Base-by-base conservation (phyloP, 2,329 filamentous ascomycete species). In the Lanzia echinophila region DNA sequence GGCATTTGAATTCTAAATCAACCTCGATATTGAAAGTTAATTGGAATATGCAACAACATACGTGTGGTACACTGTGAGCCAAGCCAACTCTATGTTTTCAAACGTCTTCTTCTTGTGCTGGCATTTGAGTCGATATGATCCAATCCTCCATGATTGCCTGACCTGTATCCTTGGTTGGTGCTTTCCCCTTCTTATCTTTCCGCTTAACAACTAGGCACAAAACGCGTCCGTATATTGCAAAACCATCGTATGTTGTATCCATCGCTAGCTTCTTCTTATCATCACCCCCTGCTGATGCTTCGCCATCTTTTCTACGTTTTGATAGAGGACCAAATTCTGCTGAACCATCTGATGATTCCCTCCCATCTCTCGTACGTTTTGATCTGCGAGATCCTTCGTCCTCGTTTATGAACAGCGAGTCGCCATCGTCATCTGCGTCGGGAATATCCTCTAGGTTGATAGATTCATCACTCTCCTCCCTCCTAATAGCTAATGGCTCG, bases 251-350 rank as follows among this genome's bases (percentile, higher is more conserved):
- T 13, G 84, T 85, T 24, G 92, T 94, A 58, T 87, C 85, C 74
- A 96, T 81, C 19, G 80, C 82, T 63, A 95, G 73, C 70, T 96
- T 97, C 75, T 99, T 96, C 73, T 96, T 95, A 65, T 95, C 87
- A 54, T 87, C 83, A 10, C 69, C 36, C 11, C 11, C 71, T 22
- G 65, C 65, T 47, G 53, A 63, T 33, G 57, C 60, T 33, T 66
- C 67, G 44, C 63, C 66, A 36, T 72, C 73, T 65, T 68, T 73
- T 62, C 68, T 70, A 53, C 74, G 73, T 68, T 79, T 80, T 24
- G 75, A 8, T 28, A 34, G 13, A 55, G 66, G 60, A 71, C 72
- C 55, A 69, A 48, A 45, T 6, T 47, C 54, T 28, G 36, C 45
- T 8, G 55, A 59, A 17, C 59, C 61, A 47, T 41, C 51, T 15